Base-by-base conservation (phyloP, 163 green algal genomes). In the Chlorella variabilis region DNA sequence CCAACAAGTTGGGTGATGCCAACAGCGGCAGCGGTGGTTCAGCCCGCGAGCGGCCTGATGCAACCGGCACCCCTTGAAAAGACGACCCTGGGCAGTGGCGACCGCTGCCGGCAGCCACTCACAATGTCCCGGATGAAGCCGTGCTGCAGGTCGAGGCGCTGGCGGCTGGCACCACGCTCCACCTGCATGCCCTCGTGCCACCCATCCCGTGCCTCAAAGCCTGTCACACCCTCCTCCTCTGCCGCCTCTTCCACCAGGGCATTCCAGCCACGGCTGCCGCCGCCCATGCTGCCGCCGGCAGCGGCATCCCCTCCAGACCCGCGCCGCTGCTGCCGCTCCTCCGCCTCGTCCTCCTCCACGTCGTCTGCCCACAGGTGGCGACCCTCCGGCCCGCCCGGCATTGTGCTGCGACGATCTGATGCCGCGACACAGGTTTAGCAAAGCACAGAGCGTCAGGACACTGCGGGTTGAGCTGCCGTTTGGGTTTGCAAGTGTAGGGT, bases 91-190 rank as follows among this genome's bases (percentile, higher is more conserved):
- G n/a, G n/a, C n/a, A n/a, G n/a, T n/a, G n/a, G n/a, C n/a, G n/a
- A n/a, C n/a, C n/a, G n/a, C n/a, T n/a, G n/a, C n/a, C 27, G 23
- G 42, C 58, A 71, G 38, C 18, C n/a, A 61, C 82, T 71, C 59
- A 87, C 82, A 42, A 87, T 87, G 5, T 83, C 61, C 4, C n/a
- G 42, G 56, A 83, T 31, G 38, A 87, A 87, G n/a, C 82, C 82
- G 39, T 87, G 82, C 29, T 33, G 41, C 29, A 87, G 66, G 54
- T 87, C 63, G 33, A 87, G 69, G 42, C 82, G 75, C 21, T 80
- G 68, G 1, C 45, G 31, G 13, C 36, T 70, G 33, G 42, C 39
- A 25, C 75, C 82, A 1, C 82, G 66, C 56, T 67, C 33, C 48
- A 86, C 82, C 1, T 83, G 6, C 66, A 80, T 6, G 0, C 54